Base-by-base conservation (phyloP, 2,329 filamentous ascomycete genomes). In the Fusarium veterinarium region DNA sequence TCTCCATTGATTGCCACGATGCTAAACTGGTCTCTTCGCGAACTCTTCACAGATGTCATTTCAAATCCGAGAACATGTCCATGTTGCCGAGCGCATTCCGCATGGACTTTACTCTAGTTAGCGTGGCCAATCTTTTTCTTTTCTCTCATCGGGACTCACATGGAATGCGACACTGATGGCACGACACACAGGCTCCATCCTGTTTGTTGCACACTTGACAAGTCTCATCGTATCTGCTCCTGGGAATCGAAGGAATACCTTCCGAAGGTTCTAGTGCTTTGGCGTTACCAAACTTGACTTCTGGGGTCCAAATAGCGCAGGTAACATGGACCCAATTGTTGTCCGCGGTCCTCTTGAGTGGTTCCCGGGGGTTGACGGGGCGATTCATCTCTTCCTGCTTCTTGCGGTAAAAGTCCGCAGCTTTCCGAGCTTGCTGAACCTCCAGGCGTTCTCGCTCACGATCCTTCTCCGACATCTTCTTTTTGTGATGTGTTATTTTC, bases 321-420 rank as follows among this genome's bases (percentile, higher is more conserved):
- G 92, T 92, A 33, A 98, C 94, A 80, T 99, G 96, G 20, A 98
- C 94, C 96, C 96, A 99, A 79, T 98, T 98, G 83, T 98, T 98
- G 80, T 97, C 95, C 8, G 93, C 93, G 0, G 96, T 99, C 53
- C 94, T 91, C 83, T 99, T 99, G 71, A 99, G 85, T 7, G 96
- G 92, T 80, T 98, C 96, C 52, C 96, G 90, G 31, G 96, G 96
- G 72, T 94, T 90, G 40, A 92, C 83, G 2, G 96, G 95, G 52
- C 95, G 92, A 75, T 95, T 94, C 76, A 92, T 90, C 68, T 95
- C 92, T 78, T 94, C 90, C 82, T 99, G 95, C 78, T 90, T 91
- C 79, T 92, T 92, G 44, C 90, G 90, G 81, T 97, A 97, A 62
- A 91, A 91, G n/a, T 95, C 92, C 55, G 91, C 92, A 12, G 92